Base-by-base conservation (phyloP, 2,329 filamentous ascomycete species). In the Emmonsiellopsis sp. region DNA sequence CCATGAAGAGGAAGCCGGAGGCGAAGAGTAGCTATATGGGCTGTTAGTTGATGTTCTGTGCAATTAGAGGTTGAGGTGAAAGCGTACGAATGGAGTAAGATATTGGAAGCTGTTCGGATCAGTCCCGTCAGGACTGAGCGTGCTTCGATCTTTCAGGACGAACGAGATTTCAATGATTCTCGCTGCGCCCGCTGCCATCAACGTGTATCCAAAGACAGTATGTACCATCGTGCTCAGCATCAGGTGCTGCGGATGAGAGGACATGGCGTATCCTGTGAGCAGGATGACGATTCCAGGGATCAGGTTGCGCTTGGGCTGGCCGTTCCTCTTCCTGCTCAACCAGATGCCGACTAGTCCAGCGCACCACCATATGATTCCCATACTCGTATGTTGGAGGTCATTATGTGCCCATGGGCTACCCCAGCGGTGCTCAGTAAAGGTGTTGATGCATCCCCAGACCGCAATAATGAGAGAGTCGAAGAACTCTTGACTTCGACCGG, bases 331-430 rank as follows among this genome's bases (percentile, higher is more conserved):
- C 58, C 83, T 81, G 68, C 89, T 95, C 40, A 98, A 77, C 93
- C 92, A 98, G 51, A 98, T 80, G 42, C 93, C 93, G 9, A 92
- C 80, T 32, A 98, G 75, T 26, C 93, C 93, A 7, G 93, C 92
- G 63, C 84, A 87, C 92, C 92, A 98, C 93, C 93, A 98, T 50
- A 98, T 84, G 57, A 98, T 83, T n/a, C 93, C 93, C 92, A 98
- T 97, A n/a, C 87, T 89, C 0, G 93, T 98, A 70, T 98, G 93
- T 70, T 98, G 92, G 73, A 95, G 83, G 69, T 98, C 93, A 65
- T 96, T 97, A 70, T 82, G 83, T 51, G 87, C 89, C 93, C 93
- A 98, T 0, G 82, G 79, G 1, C 78, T 78, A 52, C 93, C 93
- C 93, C 93, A 98, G 51, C 87, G 83, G 67, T 98, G 93, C 71